A percentile compares a stretch with the other conserved stretches of the same genome.
Evolutionary conservation across 1,284 basidiomycete genomes (phyloP).

Genomic region (Psilocybe mexicana): DNA sequence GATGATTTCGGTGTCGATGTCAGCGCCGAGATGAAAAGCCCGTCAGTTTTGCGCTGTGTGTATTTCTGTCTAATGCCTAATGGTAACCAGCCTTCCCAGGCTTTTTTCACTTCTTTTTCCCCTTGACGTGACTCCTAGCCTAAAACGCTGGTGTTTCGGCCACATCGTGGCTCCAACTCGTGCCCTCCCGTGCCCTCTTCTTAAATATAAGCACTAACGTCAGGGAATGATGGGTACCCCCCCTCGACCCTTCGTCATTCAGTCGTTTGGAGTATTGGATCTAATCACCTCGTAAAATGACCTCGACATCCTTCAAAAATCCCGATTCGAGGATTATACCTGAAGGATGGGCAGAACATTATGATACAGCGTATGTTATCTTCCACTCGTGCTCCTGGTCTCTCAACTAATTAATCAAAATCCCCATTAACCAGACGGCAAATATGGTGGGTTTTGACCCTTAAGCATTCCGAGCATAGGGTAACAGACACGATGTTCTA

Average conservation of each 20-base stretch:
- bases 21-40: constrained; percentile 1
- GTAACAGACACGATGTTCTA: constrained; percentile 8
- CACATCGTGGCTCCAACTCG: not conserved
- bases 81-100: constrained; percentile 4
- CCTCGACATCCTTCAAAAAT: constrained; percentile 15
- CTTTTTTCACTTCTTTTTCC: not conserved
- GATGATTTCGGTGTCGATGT: not conserved
- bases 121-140: not conserved
- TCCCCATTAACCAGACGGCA: constrained; percentile 15
- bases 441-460: constrained; percentile 19
- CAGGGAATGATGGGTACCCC: not conserved
- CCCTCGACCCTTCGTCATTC: constrained; percentile 1
- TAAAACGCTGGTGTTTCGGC: not conserved
- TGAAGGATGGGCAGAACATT: constrained; percentile 31
- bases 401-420: constrained; percentile 1
- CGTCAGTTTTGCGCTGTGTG: not conserved
- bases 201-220: constrained; percentile 8
- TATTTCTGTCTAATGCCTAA: constrained; percentile 1
- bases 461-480: not conserved
- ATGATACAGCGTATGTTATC: constrained; percentile 29
- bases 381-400: not conserved
- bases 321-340: constrained; percentile 30
- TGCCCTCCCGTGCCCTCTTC: not conserved
- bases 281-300: not conserved
- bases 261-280: not conserved